Evolutionary conservation across 306 rosid genomes (phyloP).

Genomic region (Vigna nakashimae): DNA sequence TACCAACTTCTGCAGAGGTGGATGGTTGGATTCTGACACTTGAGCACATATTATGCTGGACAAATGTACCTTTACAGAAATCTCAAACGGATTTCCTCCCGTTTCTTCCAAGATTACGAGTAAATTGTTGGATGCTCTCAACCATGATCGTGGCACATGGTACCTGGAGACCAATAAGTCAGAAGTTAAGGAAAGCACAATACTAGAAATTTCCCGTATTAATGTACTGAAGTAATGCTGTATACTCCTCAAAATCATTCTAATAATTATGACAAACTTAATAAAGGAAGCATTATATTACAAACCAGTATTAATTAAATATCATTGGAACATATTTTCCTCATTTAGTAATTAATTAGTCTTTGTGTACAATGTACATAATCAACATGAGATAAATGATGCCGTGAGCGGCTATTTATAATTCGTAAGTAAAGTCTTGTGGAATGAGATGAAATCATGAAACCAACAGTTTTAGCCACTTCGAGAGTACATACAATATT

Average conservation of each 20-base stretch:
- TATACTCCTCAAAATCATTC: neutral
- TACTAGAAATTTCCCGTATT: slow-evolving; percentile 5
- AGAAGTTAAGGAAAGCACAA: slow-evolving; percentile 21
- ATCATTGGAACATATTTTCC: slow-evolving; percentile 9
- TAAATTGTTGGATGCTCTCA: slow-evolving; percentile 68
- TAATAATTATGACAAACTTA: slow-evolving; percentile 1
- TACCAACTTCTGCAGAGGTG: slow-evolving; percentile 64
- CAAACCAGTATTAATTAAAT: neutral
- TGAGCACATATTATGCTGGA: slow-evolving; percentile 66
- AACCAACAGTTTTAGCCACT: slow-evolving; percentile 27
- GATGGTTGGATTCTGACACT: slow-evolving; percentile 78
- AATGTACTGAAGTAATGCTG: slow-evolving; percentile 7
- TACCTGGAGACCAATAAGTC: slow-evolving; percentile 66
- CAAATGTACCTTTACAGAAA: slow-evolving; percentile 71
- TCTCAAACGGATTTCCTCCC: slow-evolving; percentile 83
- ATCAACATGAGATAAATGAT: slow-evolving; percentile 7
- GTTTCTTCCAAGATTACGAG: slow-evolving; percentile 88
- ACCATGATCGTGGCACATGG: slow-evolving; percentile 92
- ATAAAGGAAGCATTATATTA: neutral
- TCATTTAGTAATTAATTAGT: slow-evolving; percentile 7
- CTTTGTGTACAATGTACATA: neutral
- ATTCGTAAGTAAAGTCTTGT: neutral
- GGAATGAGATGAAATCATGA: slow-evolving; percentile 33
- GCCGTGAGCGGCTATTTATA: slow-evolving; percentile 16
- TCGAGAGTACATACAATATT: slow-evolving; percentile 62